Evolutionary conservation across 371 early-diverging fungal species (phyloP), one percentile per base, ranked within the genome.

Genomic region (Mucor saturninus): DNA sequence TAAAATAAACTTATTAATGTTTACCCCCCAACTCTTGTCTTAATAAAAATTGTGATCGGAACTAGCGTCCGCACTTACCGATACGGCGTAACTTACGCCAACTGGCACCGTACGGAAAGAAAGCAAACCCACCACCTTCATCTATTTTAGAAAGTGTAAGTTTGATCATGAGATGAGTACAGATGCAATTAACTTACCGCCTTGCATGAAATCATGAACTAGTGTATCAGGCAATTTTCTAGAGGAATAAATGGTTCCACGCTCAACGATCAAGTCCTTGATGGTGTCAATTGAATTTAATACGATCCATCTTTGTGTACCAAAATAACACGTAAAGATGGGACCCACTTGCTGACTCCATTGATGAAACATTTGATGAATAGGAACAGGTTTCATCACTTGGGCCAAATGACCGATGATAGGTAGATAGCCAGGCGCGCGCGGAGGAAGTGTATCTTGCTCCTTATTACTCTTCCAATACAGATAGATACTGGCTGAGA

Each of bases 71-170:
- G 28, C 29, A 38, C 58, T 71, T 65, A 79, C 82, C 79, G 30
- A 82, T 66, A 28, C 76, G 70, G 13, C 83, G 69, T 26, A 83
- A 53, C 13, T 65, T 31, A 29, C 80, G 64, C 83, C 83, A 83
- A 21, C 67, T 59, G 21, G 59, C 57, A 21, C 75, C 76, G 61
- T 83, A 79, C n/a, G 76, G 70, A 64, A 69, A 75, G 50, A 79
- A 79, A 0, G 83, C 80, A 68, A 83, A 79, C 2, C 72, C 76
- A 14, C 80, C 80, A 46, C 83, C 83, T 35, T 72, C 71, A 28
- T 76, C 75, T 74, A 70, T 38, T 21, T 21, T 21, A 21, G 21
- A 21, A 21, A 21, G 21, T 21, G 21, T 21, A 21, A 21, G 21
- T 21, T 21, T 21, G 21, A 21, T 21, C 21, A 21, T 21, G 21